phyloP scores from a whole-genome alignment of 257 asterid species.

The Paulownia fortunei region DNA sequence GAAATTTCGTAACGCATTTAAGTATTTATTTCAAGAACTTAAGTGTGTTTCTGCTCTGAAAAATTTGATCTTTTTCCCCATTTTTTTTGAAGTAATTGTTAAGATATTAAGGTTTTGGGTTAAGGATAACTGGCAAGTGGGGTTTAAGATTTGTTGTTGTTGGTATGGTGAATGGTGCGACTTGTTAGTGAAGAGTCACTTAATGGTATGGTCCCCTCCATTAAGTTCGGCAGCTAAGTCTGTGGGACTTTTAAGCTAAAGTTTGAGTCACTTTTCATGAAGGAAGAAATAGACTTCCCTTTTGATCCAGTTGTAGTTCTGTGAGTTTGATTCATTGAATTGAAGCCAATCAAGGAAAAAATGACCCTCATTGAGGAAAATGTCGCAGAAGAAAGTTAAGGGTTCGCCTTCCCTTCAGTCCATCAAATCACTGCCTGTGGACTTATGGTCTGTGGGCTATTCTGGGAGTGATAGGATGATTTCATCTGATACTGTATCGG shows the following conservation, averaged over 20 bases:
- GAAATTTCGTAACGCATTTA: conserved; percentile 11
- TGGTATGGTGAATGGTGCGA: conserved; percentile 44
- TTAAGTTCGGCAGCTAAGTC: conserved; percentile 52
- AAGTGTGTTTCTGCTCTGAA: conserved; percentile 15
- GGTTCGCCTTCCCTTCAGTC: conserved; percentile 54
- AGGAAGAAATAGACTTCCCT: conserved; percentile 41
- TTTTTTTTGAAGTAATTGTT: conserved; percentile 8
- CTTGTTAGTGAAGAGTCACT: conserved; percentile 53
- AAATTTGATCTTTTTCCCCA: conserved; percentile 18
- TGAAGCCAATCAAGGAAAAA: conserved; percentile 23
- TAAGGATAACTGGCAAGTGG: conserved; percentile 34
- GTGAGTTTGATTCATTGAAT: conserved; percentile 40
- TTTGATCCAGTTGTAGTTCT: conserved; percentile 54
- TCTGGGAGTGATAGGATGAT: conserved; percentile 36
- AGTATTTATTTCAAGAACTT: conserved; percentile 12
- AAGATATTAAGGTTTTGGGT: conserved; percentile 30
- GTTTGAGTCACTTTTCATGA: conserved; percentile 48
- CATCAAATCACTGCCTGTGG: conserved; percentile 67
- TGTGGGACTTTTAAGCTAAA: conserved; percentile 55
- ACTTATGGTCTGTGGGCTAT: conserved; percentile 44
- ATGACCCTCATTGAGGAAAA: conserved; percentile 36
- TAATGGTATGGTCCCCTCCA: conserved; percentile 63
- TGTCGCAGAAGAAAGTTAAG: conserved; percentile 54
- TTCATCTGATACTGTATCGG: conserved; percentile 39
- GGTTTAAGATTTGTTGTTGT: conserved; percentile 38